phyloP scores from a whole-genome alignment of 768 basidiomycete genomes.

The Lactarius tabidus region DNA sequence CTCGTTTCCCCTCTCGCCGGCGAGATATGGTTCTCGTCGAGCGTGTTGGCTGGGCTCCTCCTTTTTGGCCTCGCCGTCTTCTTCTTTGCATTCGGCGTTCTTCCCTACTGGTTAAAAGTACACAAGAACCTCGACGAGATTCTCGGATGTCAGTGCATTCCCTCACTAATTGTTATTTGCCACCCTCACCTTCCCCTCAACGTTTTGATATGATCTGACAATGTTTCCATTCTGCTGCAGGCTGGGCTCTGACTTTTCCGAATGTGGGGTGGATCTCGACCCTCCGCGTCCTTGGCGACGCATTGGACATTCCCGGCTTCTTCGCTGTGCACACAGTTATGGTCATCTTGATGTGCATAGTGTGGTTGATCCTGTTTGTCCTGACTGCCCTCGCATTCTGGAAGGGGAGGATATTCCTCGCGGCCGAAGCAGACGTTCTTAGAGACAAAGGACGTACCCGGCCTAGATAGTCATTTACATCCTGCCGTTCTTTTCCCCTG shows the following conservation, averaged over 20 bases:
- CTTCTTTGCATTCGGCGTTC: constrained; percentile 42
- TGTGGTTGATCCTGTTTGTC: constrained; percentile 41
- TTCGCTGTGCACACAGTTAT: constrained; percentile 39
- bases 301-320: constrained; percentile 40
- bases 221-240: constrained; percentile 19
- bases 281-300: constrained; percentile 40
- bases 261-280: constrained; percentile 48
- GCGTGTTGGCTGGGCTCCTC: constrained; percentile 38
- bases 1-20: constrained; percentile 39
- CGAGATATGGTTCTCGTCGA: constrained; percentile 43
- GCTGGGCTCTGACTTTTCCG: constrained; percentile 47
- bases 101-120: constrained; percentile 49
- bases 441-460: constrained; percentile 30
- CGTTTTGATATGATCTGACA: constrained; percentile 1
- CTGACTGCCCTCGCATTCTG: constrained; percentile 41
- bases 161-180: neutral
- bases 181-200: neutral
- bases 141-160: constrained; percentile 38
- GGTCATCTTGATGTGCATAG: constrained; percentile 38
- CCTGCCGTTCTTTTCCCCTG: neutral
- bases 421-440: constrained; percentile 41
- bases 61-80: constrained; percentile 47
- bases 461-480: neutral
- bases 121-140: constrained; percentile 45
- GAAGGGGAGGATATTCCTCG: constrained; percentile 43